Conservation (phyloP, 192 early-diverging fungal genomes). For the Podochytrium sp. region DNA sequence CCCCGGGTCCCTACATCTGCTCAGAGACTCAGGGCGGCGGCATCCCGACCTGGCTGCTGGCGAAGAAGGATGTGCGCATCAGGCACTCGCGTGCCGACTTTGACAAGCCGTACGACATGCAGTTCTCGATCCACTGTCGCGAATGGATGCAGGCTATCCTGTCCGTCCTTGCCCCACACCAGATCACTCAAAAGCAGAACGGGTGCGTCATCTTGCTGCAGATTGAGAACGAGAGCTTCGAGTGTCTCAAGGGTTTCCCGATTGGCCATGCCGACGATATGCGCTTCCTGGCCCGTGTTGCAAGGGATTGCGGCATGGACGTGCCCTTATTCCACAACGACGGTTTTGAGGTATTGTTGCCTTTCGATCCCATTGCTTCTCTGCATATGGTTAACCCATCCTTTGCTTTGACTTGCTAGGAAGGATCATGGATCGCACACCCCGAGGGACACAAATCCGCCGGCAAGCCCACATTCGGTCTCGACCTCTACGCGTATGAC, state of each 20-base stretch:
- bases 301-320: slow-evolving; percentile 74
- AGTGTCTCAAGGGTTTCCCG: slow-evolving; percentile 61
- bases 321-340: slow-evolving; percentile 90
- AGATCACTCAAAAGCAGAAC: slow-evolving; percentile 63
- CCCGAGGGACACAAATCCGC: slow-evolving; percentile 20
- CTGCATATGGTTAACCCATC: too few relatives aligned
- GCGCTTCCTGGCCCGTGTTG: slow-evolving; percentile 72
- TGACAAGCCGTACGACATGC: slow-evolving; percentile 69
- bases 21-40: slow-evolving; percentile 72
- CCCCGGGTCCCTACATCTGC: slow-evolving; percentile 79
- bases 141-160: slow-evolving; percentile 79
- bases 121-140: slow-evolving; percentile 70
- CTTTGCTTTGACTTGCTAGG: slow-evolving; percentile 16
- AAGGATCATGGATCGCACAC: slow-evolving; percentile 63
- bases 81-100: slow-evolving; percentile 71
- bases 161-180: slow-evolving; percentile 75
- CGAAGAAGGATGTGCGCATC: slow-evolving; percentile 71
- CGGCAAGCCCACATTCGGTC: slow-evolving; percentile 61
- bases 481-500: slow-evolving; percentile 81
- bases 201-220: slow-evolving; percentile 82
- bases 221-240: slow-evolving; percentile 81
- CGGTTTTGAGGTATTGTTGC: slow-evolving; percentile 66
- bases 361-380: too few relatives aligned
- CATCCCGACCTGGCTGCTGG: slow-evolving; percentile 81
- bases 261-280: slow-evolving; percentile 83